Evolutionary conservation across 306 rosid species (phyloP).

Genomic region (Sesbania bispinosa): DNA sequence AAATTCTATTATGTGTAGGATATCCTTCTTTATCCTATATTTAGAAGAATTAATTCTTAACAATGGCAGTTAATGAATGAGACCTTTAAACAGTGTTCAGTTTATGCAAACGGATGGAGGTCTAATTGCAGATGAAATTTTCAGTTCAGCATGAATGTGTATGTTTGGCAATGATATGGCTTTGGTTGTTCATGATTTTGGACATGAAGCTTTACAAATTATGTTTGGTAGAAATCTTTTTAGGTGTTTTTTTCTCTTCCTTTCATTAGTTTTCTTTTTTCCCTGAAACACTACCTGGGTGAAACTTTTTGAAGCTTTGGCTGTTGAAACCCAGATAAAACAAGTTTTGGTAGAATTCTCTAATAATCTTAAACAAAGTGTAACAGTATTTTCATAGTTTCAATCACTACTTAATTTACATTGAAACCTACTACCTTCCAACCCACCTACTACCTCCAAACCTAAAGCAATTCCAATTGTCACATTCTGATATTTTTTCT

Average conservation of each 20-base stretch:
- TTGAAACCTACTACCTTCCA: background rate
- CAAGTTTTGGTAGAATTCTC: background rate
- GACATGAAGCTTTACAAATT: no score
- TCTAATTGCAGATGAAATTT: background rate
- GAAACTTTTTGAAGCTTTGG: no score
- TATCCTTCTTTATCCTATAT: no score
- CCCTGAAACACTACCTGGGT: no score
- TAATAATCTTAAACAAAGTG: background rate
- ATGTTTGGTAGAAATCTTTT: background rate
- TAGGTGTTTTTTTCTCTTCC: background rate
- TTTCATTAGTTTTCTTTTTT: background rate
- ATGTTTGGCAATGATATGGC: background rate
- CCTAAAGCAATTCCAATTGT: background rate
- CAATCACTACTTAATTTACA: background rate
- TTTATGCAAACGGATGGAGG: background rate
- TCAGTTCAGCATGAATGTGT: background rate
- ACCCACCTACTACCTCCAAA: background rate
- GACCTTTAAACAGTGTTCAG: background rate
- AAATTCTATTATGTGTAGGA: background rate
- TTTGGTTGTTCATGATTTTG: background rate
- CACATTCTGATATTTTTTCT: no score
- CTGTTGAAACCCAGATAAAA: no score
- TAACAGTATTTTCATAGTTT: background rate
- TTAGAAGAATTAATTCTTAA: background rate
- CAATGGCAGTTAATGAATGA: background rate